Conservation (phyloP, 2,329 filamentous ascomycete genomes). For the Penicillium sp. region DNA sequence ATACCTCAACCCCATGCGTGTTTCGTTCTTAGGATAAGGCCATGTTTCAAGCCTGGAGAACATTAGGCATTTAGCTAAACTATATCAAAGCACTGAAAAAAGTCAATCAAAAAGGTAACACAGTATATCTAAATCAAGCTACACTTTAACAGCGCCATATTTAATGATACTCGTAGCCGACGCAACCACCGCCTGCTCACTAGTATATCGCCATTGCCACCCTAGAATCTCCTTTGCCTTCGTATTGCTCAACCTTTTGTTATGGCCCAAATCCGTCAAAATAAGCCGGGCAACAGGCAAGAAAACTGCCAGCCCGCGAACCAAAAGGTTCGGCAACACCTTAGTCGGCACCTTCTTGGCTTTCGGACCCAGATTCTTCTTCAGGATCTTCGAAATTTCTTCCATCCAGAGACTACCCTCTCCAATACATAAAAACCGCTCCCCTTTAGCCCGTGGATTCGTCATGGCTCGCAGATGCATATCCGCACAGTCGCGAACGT, state of each 20-base stretch:
- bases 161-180: conserved; percentile 6
- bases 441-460: conserved; percentile 1
- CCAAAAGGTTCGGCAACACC: conserved; percentile 1
- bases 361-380: conserved; percentile 2
- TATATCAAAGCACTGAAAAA: neutral
- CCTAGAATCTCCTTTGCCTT: conserved; percentile 12
- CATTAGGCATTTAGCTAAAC: neutral
- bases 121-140: neutral
- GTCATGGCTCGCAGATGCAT: conserved; percentile 8
- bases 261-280: neutral
- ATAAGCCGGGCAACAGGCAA: conserved; percentile 6
- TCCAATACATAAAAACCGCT: conserved; percentile 7
- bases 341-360: conserved; percentile 7
- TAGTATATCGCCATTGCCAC: conserved; percentile 10
- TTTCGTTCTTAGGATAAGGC: neutral
- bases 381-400: conserved; percentile 5
- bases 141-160: neutral
- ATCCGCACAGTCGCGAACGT: conserved; percentile 10
- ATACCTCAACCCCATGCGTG: too few relatives aligned
- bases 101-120: neutral
- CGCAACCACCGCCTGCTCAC: conserved; percentile 8
- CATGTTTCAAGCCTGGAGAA: neutral
- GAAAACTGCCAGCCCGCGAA: conserved; percentile 7
- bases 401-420: conserved; percentile 8
- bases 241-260: neutral